phyloP scores from a whole-genome alignment of 2,329 filamentous ascomycete genomes.

The Penicillium carneum region DNA sequence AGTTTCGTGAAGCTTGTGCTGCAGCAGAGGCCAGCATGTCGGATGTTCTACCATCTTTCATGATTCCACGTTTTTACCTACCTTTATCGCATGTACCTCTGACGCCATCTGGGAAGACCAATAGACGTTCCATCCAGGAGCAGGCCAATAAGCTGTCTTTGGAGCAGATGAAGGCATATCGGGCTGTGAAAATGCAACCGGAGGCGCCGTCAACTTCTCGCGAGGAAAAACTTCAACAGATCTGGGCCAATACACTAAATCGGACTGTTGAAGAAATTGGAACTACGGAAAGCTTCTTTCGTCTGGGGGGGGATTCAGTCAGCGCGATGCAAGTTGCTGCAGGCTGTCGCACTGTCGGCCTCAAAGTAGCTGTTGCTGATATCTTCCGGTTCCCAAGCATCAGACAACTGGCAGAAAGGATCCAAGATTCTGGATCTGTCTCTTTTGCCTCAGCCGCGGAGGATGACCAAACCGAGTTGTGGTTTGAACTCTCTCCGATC shows the following conservation, averaged over 20 bases:
- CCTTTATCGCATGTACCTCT: slow-evolving; percentile 46
- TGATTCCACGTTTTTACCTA: slow-evolving; percentile 43
- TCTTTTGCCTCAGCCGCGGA: too few species aligned
- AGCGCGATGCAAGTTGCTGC: slow-evolving; percentile 31
- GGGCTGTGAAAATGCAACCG: not conserved
- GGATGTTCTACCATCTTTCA: not conserved
- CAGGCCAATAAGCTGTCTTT: not conserved
- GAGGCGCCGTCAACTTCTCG: slow-evolving; percentile 9
- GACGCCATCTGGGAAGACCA: slow-evolving; percentile 48
- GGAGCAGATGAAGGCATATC: slow-evolving; percentile 3
- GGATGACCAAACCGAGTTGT: too few species aligned
- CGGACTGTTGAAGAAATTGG: not conserved
- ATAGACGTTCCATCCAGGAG: slow-evolving; percentile 28
- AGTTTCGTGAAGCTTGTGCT: not conserved
- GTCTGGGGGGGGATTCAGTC: slow-evolving; percentile 33
- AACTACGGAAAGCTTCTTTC: not conserved
- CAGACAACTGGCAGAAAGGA: too few species aligned
- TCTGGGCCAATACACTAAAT: slow-evolving; percentile 28
- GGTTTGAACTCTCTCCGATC: slow-evolving; percentile 19
- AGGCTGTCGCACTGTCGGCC: not conserved
- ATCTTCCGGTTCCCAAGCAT: slow-evolving; percentile 14
- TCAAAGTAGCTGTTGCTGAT: too few species aligned
- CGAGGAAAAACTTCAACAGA: slow-evolving; percentile 19
- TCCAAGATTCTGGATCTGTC: too few species aligned
- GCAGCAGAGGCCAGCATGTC: not conserved